Base-by-base conservation (phyloP, 108 stramenopile genomes). In the Halocafeteria seosinensis region DNA sequence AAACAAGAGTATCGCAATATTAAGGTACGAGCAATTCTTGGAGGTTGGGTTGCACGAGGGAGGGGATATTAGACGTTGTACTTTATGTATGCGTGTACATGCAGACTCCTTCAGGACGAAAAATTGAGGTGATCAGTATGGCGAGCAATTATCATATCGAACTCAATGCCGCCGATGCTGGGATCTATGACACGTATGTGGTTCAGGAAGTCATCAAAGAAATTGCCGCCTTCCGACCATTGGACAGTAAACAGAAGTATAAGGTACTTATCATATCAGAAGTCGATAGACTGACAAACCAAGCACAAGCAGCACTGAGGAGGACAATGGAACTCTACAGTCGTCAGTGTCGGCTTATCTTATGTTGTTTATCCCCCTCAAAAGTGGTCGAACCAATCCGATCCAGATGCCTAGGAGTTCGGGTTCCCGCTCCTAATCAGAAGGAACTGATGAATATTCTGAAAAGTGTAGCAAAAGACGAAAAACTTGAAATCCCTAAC, bases 191-290 rank as follows among this genome's bases (percentile, higher is more conserved):
- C 79, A 86, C 92, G n/a, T 89, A 72, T 62, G 89, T 93, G 59
- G 85, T 96, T 21, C 91, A 95, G 67, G 92, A 94, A 65, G 89
- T 95, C 68, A 92, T 98, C 78, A 98, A 98, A 73, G 92, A 98
- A 74, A 93, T 95, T 62, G 96, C 96, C 0, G 72, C 71, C 31
- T 60, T 33, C 64, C 30, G 51, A 1, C 52, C 55, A n/a, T 26
- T 78, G 0, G 53, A 52, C 27, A 3, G 58, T 30, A 63, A 70
- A 36, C 50, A 25, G 38, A 51, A 57, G 9, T 91, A 85, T 70
- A 89, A 93, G 71, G 87, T 92, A 24, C 89, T 95, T 24, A 82
- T 98, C 24, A 74, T 98, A 30, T 77, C 78, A 13, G 93, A 94
- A 50, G 93, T 91, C 9, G 96, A 98, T 68, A 78, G 83, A 30